phyloP scores from a whole-genome alignment of 2,329 filamentous ascomycete species.

The Scorias spongiosa region DNA sequence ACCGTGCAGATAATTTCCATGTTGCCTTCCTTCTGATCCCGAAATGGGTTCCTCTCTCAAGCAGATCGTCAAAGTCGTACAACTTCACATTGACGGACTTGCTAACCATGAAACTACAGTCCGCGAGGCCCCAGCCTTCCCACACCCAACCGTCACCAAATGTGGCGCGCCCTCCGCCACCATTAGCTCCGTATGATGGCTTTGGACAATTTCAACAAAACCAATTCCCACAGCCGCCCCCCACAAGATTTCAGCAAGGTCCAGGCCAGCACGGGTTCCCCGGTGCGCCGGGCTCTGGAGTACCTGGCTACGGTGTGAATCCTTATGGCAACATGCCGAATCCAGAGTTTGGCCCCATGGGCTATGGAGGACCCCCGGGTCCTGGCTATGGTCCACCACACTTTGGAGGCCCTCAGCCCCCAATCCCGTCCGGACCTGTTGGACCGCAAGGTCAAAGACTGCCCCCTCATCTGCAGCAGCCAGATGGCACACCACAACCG shows the following conservation, averaged over 20 bases:
- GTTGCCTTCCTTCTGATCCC: conserved; percentile 98
- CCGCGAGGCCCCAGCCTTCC: conserved; percentile 11
- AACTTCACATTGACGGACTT: too few relatives aligned
- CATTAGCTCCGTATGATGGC: conserved; percentile 26
- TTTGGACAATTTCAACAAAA: conserved; percentile 24
- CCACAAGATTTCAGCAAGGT: conserved; percentile 28
- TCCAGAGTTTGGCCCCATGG: conserved; percentile 60
- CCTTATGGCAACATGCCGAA: conserved; percentile 16
- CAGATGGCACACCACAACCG: conserved; percentile 18
- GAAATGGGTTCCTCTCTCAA: background rate
- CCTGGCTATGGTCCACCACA: conserved; percentile 41
- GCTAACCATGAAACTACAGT: conserved; percentile 6
- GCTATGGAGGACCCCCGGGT: conserved; percentile 57
- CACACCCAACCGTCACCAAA: conserved; percentile 7
- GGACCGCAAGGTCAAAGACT: conserved; percentile 26
- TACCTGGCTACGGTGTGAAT: conserved; percentile 25
- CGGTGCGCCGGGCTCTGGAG: conserved; percentile 23
- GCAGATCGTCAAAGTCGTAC: too few relatives aligned
- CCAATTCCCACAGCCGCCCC: conserved; percentile 28
- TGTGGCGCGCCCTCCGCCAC: conserved; percentile 17
- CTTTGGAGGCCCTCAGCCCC: conserved; percentile 14
- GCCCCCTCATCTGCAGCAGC: conserved; percentile 27
- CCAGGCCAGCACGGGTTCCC: conserved; percentile 31
- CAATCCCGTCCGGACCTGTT: conserved; percentile 41
- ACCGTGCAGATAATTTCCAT: conserved; percentile 84